Evolutionary conservation across 306 rosid species (phyloP).

Genomic region (Arachis hypogaea): DNA sequence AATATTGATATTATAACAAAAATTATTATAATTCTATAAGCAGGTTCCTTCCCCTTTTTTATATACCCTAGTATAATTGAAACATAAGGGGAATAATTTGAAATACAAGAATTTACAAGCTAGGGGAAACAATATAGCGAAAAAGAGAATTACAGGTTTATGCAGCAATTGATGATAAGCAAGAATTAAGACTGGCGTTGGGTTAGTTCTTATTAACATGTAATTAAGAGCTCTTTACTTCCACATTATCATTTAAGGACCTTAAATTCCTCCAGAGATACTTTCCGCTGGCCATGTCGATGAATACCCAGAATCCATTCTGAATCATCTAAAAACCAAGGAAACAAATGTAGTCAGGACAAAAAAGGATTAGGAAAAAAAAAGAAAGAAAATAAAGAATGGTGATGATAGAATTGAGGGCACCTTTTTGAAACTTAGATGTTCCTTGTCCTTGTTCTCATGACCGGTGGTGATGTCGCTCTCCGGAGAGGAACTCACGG

Average conservation of each 20-base stretch:
- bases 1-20: conserved; percentile 5
- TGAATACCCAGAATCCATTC: conserved; percentile 63
- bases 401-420: neutral
- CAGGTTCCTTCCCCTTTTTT: conserved; percentile 3
- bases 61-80: neutral
- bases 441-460: conserved; percentile 9
- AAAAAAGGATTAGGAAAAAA: neutral
- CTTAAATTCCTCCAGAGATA: conserved; percentile 73
- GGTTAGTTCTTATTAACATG: neutral
- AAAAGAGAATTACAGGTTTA: conserved; percentile 23
- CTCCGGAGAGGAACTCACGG: conserved; percentile 49
- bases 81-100: neutral
- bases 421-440: conserved; percentile 46
- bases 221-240: conserved; percentile 38
- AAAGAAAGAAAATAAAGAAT: neutral
- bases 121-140: conserved; percentile 7
- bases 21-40: conserved; percentile 18
- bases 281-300: conserved; percentile 86
- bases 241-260: conserved; percentile 33
- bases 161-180: neutral
- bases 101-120: conserved; percentile 30
- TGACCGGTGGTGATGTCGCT: conserved; percentile 13
- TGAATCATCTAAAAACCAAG: conserved; percentile 49
- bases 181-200: neutral
- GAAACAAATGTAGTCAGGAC: conserved; percentile 23